Evolutionary conservation across 306 rosid genomes (phyloP).

Genomic region (Vigna angularis): DNA sequence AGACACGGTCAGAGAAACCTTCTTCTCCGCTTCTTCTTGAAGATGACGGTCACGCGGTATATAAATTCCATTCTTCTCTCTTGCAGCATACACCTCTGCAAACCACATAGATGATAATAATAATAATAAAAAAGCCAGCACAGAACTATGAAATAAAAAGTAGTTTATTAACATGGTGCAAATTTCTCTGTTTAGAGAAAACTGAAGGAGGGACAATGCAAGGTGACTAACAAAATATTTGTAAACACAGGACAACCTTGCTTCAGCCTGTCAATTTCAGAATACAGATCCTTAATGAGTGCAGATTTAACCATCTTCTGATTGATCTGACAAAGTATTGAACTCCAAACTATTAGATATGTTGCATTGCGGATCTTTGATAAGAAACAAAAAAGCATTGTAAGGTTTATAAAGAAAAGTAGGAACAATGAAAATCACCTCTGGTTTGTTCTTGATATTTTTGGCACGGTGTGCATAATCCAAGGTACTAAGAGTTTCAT

Average conservation of each 20-base stretch:
- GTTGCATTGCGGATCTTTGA: constrained; percentile 3
- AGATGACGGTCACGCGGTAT: constrained; percentile 99
- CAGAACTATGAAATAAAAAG: constrained; percentile 22
- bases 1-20: constrained; percentile 57
- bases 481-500: constrained; percentile 96
- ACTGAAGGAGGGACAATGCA: constrained; percentile 7
- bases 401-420: constrained; percentile 29
- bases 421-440: constrained; percentile 61
- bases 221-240: constrained; percentile 33
- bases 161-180: neutral
- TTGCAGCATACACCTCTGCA: constrained; percentile 94
- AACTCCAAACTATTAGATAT: constrained; percentile 44
- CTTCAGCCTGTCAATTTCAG: constrained; percentile 95
- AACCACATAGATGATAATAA: constrained; percentile 19
- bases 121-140: constrained; percentile 9
- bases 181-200: constrained; percentile 1
- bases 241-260: constrained; percentile 69
- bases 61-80: constrained; percentile 99
- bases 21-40: constrained; percentile 94
- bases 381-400: constrained; percentile 26
- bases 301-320: constrained; percentile 99
- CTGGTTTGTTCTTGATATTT: constrained; percentile 98
- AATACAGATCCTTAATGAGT: constrained; percentile 90
- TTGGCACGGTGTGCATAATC: constrained; percentile 99
- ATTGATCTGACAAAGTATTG: constrained; percentile 68